Conservation (phyloP, 1,139 yeast genomes). For the Pichia sp. region DNA sequence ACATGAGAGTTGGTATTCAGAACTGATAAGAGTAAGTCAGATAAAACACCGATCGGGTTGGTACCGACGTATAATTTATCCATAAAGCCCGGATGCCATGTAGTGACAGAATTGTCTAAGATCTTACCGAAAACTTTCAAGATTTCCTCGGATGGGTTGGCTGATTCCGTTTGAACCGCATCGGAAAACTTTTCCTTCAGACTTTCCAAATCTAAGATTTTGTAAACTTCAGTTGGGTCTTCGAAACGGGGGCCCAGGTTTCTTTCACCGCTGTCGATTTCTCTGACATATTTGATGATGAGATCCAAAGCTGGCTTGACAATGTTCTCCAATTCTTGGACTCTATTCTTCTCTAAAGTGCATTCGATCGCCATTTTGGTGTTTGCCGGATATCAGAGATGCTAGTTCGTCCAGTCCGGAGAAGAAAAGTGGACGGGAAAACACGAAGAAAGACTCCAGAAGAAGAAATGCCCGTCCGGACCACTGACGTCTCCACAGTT, state of each 20-base stretch:
- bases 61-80: constrained; percentile 85
- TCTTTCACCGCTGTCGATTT: constrained; percentile 36
- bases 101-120: constrained; percentile 68
- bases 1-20: constrained; percentile 86
- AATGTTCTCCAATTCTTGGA: constrained; percentile 43
- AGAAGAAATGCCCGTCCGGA: too few species aligned
- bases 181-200: constrained; percentile 18
- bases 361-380: neutral
- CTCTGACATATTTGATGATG: constrained; percentile 39
- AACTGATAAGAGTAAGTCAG: constrained; percentile 67
- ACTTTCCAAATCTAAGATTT: constrained; percentile 24
- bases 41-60: constrained; percentile 78
- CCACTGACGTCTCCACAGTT: too few species aligned
- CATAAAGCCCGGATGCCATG: constrained; percentile 86
- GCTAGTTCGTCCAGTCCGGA: too few species aligned
- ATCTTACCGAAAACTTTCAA: constrained; percentile 54
- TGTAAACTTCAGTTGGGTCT: constrained; percentile 35
- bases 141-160: constrained; percentile 36
- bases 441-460: too few species aligned
- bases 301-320: constrained; percentile 38
- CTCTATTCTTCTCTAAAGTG: constrained; percentile 27
- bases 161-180: constrained; percentile 20
- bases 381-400: too few species aligned
- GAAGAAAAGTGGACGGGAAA: too few species aligned
- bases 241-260: constrained; percentile 37